phyloP scores from a whole-genome alignment of 495 filamentous ascomycete genomes.

The Sabuloglossum arenarium region DNA sequence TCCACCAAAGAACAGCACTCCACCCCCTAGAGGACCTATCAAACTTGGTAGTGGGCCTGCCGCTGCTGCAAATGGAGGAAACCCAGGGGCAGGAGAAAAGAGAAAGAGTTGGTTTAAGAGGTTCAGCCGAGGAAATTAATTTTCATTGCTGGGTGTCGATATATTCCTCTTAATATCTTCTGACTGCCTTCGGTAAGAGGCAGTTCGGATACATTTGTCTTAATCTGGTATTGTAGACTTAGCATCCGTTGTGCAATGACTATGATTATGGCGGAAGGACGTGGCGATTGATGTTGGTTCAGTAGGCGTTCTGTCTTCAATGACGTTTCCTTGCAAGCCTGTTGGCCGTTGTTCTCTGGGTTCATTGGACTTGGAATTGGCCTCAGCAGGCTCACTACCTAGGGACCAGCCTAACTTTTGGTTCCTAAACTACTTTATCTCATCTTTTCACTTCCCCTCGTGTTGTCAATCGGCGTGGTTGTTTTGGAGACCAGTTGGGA shows the following conservation, averaged over 20 bases:
- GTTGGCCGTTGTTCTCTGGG: background rate
- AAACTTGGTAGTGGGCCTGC: constrained; percentile 10
- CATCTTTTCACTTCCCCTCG: background rate
- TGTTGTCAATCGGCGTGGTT: background rate
- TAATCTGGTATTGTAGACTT: background rate
- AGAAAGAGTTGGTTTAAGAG: constrained; percentile 75
- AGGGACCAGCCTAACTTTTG: too few relatives aligned
- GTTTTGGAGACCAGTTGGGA: background rate
- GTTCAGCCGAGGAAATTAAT: constrained; percentile 40
- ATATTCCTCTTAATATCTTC: background rate
- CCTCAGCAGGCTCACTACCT: background rate
- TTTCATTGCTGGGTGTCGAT: background rate
- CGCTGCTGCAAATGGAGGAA: constrained; percentile 8
- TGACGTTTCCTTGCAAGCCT: background rate
- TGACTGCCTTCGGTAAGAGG: background rate
- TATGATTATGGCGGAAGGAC: background rate
- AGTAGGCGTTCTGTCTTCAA: background rate
- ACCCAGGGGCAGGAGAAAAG: constrained; percentile 31
- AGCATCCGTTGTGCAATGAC: background rate
- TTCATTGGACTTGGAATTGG: background rate
- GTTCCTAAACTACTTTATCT: background rate
- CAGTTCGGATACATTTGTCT: background rate
- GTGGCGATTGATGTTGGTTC: background rate
- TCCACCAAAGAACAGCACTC: constrained; percentile 20
- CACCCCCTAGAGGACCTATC: constrained; percentile 13